phyloP scores from a whole-genome alignment of 2,329 filamentous ascomycete genomes.

The Lasiodiplodia gonubiensis region DNA sequence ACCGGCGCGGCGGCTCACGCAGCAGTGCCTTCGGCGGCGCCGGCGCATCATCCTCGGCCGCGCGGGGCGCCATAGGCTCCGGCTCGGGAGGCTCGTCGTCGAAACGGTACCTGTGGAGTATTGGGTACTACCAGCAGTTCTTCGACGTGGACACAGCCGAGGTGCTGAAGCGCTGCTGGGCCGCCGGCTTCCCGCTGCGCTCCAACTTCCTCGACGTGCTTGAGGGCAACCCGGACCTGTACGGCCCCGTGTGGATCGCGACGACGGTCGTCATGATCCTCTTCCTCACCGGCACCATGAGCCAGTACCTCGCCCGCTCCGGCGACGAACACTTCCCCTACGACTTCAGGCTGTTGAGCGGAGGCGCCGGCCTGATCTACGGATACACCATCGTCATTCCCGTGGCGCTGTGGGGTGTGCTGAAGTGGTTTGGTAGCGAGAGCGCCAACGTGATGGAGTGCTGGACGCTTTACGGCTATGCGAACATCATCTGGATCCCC shows the following conservation, averaged over 20 bases:
- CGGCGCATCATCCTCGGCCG: conserved; percentile 29
- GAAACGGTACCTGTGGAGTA: conserved; percentile 90
- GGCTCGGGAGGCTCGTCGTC: conserved; percentile 37
- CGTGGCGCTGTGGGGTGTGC: conserved; percentile 79
- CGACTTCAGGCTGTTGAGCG: conserved; percentile 85
- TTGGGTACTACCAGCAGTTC: conserved; percentile 95
- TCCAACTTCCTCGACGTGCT: conserved; percentile 96
- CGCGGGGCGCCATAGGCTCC: conserved; percentile 37
- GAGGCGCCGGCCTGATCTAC: conserved; percentile 90
- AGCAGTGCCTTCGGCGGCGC: conserved; percentile 19
- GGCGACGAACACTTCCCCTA: conserved; percentile 79
- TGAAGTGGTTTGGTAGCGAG: conserved; percentile 95
- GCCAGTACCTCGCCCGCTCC: conserved; percentile 77
- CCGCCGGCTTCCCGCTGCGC: conserved; percentile 82
- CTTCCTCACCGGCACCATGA: conserved; percentile 94
- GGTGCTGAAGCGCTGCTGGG: conserved; percentile 83
- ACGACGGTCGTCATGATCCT: conserved; percentile 96
- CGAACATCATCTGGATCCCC: conserved; percentile 95
- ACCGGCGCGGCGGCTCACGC: conserved; percentile 10
- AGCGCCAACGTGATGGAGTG: conserved; percentile 93
- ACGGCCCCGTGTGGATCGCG: conserved; percentile 98
- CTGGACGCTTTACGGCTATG: conserved; percentile 94
- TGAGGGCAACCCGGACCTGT: conserved; percentile 94
- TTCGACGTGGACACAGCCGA: conserved; percentile 97
- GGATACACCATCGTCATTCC: conserved; percentile 88